Evolutionary conservation across 768 basidiomycete genomes (phyloP), one percentile per base, ranked within the genome.

Genomic region (Lentinula aciculospora): DNA sequence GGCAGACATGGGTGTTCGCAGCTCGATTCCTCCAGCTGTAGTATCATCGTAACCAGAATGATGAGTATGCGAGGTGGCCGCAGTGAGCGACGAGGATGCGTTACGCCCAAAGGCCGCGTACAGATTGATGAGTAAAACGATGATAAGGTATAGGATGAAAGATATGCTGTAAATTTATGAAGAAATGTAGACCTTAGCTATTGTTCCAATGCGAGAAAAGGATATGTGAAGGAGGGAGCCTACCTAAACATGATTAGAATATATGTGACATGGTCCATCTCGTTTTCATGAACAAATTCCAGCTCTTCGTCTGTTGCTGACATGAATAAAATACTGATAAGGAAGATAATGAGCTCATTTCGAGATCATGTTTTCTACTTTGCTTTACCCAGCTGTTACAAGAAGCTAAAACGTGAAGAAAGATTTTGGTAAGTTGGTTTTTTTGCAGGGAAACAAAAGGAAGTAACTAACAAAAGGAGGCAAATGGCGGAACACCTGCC

Each of bases 301-400:
- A 96, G 73, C 68, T 96, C 92, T 72, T 98, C 94, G 67, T 98
- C 93, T 0, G 95, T 97, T 0, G 88, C 95, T 13, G 89, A 89
- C 84, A 96, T 92, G 76, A 98, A 97, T 17, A 93, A 71, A 2
- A 94, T 70, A 5, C 91, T 89, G 57, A 1, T 31, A 57, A 34
- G 36, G 48, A 19, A 8, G n/a, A n/a, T 25, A 42, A 28, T 57
- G 31, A 56, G 27, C 7, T 36, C 29, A 23, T 13, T 8, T 53
- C 13, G 42, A 29, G 2, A 37, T 36, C 37, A 21, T 7, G 15
- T n/a, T n/a, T n/a, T n/a, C n/a, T n/a, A n/a, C n/a, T n/a, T n/a
- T n/a, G n/a, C n/a, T n/a, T n/a, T 71, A 89, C 88, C 89, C 90
- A 55, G 89, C 80, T 17, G 86, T 74, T 13, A 88, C 80, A 29